Base-by-base conservation (phyloP, 768 basidiomycete genomes). In the Infundibulicybe gibba region DNA sequence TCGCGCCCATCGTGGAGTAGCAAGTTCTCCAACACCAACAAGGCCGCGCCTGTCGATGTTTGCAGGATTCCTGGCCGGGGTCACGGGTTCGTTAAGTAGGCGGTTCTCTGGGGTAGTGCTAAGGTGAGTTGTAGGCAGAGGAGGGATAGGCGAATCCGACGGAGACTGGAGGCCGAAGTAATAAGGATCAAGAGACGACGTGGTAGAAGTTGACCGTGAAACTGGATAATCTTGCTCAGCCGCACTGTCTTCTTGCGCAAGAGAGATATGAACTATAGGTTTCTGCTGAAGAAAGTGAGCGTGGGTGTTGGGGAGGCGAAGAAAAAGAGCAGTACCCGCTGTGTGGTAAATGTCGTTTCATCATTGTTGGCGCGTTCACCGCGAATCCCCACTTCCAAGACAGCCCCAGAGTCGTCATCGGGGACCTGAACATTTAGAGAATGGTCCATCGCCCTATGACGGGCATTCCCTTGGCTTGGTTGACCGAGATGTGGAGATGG, bases 1-100 rank as follows among this genome's bases (percentile, higher is more conserved):
- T 59, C 79, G 79, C 49, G 78, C 77, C 94, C 94, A 99, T 50
- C 94, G 80, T 41, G 97, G 97, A n/a, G 97, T 99, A 15, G 93
- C 74, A 30, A 98, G 80, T 67, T 99, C 97, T 32, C 97, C 97
- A 5, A 98, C 89, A 19, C 97, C 97, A 44, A 98, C 82, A 34
- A 98, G 81, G 32, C 83, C 87, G 14, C 82, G 77, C 48, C 97
- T 77, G 69, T 98, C 94, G 50, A 93, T 92, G 54, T 70, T 63
- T 16, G 88, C 81, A 16, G 88, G 86, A 67, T 92, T 85, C 49
- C 80, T 77, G 31, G 77, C 83, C 8, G 90, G 90, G 0, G 90
- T 89, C 32, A 80, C 67, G 14, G 85, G 83, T 52, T 84, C 80
- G 41, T 63, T 62, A 34, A 65, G 53, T 25, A 63, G 60, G 37